These are phyloP conservation scores for Penicillium pancosmium DNA, from an alignment of 495 filamentous ascomycete species.

Conservation along the genomic window DNA sequence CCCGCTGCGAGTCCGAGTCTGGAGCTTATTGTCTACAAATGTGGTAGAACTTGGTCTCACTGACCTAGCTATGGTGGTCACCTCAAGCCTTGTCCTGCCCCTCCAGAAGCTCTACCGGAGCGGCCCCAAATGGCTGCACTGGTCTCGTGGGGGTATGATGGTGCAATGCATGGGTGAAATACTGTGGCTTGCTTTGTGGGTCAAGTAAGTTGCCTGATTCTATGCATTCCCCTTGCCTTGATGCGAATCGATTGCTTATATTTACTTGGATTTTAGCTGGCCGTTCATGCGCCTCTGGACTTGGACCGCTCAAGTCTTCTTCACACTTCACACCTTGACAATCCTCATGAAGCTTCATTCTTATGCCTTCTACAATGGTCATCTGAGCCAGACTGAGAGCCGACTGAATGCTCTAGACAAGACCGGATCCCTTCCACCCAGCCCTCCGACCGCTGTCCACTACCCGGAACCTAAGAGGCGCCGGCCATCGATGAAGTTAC, in stretches of 20 bases:
- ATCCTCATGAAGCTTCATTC: slow-evolving; percentile 99
- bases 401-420: slow-evolving; percentile 79
- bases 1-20: slow-evolving; percentile 80
- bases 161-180: slow-evolving; percentile 82
- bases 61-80: slow-evolving; percentile 81
- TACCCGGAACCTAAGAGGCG: slow-evolving; percentile 67
- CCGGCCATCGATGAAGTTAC: slow-evolving; percentile 35
- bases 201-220: slow-evolving; percentile 54
- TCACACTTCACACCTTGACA: slow-evolving; percentile 86
- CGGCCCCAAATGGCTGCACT: slow-evolving; percentile 61
- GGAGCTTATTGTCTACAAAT: slow-evolving; percentile 83
- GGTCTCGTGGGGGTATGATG: slow-evolving; percentile 73
- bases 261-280: slow-evolving; percentile 50
- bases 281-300: slow-evolving; percentile 91
- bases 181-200: slow-evolving; percentile 81
- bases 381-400: slow-evolving; percentile 83
- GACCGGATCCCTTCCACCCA: slow-evolving; percentile 67
- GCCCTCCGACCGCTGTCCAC: slow-evolving; percentile 59
- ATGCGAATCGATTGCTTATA: neutral
- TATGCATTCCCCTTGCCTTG: neutral
- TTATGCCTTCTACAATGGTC: slow-evolving; percentile 96
- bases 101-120: slow-evolving; percentile 69
- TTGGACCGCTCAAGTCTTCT: slow-evolving; percentile 93
- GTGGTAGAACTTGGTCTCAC: slow-evolving; percentile 83
- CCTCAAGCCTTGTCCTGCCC: slow-evolving; percentile 70